Percentiles rank a stretch among this genome's conserved stretches.
Conservation (phyloP, 805 yeast species). For the Yamadazyma kitorensis region DNA sequence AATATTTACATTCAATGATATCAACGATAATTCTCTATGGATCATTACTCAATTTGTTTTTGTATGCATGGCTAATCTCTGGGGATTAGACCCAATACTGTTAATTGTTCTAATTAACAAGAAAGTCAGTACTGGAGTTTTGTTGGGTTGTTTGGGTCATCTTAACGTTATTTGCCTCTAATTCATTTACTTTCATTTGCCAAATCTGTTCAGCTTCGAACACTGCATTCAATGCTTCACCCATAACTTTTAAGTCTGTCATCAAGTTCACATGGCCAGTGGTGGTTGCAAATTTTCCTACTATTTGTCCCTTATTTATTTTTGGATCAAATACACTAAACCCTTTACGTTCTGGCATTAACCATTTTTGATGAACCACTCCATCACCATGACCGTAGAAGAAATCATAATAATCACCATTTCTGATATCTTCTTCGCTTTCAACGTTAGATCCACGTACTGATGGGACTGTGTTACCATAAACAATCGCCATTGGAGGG, state of each 20-base stretch:
- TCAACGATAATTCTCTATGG: too few species aligned
- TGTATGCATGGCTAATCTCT: too few species aligned
- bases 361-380: conserved; percentile 78
- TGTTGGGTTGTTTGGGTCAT: too few species aligned
- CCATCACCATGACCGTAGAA: conserved; percentile 93
- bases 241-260: conserved; percentile 72
- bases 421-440: conserved; percentile 57
- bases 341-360: conserved; percentile 75
- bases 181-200: too few species aligned
- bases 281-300: conserved; percentile 59
- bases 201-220: conserved; percentile 52
- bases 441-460: conserved; percentile 75
- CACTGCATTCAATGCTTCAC: conserved; percentile 65
- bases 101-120: too few species aligned
- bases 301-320: conserved; percentile 49
- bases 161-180: too few species aligned
- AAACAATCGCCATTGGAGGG: conserved; percentile 83
- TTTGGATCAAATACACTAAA: conserved; percentile 38
- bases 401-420: conserved; percentile 73
- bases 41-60: too few species aligned
- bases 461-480: conserved; percentile 81
- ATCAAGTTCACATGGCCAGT: conserved; percentile 79
- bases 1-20: too few species aligned
- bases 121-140: too few species aligned
- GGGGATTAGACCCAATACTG: too few species aligned